phyloP scores from a whole-genome alignment of 2,329 filamentous ascomycete species.

The Canariomyces notabilis region DNA sequence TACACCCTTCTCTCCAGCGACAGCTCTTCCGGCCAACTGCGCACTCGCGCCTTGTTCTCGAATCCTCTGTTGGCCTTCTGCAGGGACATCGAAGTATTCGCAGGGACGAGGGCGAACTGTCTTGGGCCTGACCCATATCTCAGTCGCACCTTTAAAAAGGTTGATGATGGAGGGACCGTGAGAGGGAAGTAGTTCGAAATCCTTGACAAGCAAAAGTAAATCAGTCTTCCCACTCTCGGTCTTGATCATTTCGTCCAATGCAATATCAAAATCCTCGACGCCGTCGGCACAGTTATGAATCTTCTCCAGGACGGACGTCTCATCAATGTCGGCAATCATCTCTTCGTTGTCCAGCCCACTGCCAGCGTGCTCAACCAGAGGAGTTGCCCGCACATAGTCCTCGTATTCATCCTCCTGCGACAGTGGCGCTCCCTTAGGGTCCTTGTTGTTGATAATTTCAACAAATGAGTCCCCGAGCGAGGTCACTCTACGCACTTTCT shows the following conservation, averaged over 20 bases:
- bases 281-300: background rate
- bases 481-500: background rate
- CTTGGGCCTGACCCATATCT: constrained; percentile 6
- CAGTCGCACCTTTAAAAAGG: constrained; percentile 7
- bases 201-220: background rate
- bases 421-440: constrained; percentile 11
- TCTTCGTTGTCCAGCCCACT: background rate
- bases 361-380: background rate
- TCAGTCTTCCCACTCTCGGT: constrained; percentile 6
- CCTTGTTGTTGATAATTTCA: background rate
- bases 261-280: background rate
- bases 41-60: too few species aligned
- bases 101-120: background rate
- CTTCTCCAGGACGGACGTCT: background rate
- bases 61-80: constrained; percentile 1
- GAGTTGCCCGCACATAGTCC: background rate
- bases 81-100: constrained; percentile 4
- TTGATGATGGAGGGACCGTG: background rate
- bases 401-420: constrained; percentile 16
- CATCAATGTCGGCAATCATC: background rate
- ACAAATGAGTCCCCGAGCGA: background rate
- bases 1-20: too few species aligned
- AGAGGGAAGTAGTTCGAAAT: background rate
- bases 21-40: background rate
- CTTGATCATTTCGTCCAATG: constrained; percentile 8